phyloP scores from a whole-genome alignment of 1,284 basidiomycete species.

The Psilocybe mexicana region DNA sequence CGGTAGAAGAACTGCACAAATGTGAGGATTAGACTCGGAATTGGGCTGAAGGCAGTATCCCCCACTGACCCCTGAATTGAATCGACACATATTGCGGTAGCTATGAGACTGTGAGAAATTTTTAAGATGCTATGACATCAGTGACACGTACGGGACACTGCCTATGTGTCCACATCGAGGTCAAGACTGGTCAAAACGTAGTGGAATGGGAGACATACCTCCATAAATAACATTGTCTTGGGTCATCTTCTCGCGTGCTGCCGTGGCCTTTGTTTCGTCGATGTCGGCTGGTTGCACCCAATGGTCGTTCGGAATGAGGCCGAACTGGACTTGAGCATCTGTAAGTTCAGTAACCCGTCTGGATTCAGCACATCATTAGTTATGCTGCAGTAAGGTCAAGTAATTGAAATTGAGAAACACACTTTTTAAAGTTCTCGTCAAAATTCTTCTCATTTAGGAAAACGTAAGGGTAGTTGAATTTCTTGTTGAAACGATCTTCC shows the following conservation, averaged over 20 bases:
- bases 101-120: constrained; percentile 33
- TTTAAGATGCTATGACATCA: constrained; percentile 8
- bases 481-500: constrained; percentile 84
- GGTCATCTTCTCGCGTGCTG: constrained; percentile 78
- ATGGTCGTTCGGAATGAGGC: constrained; percentile 76
- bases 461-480: constrained; percentile 83
- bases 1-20: constrained; percentile 76
- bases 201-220: constrained; percentile 41
- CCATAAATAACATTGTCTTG: constrained; percentile 86
- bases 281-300: constrained; percentile 90
- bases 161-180: constrained; percentile 35
- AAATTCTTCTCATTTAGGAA: constrained; percentile 86
- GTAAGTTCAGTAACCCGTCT: constrained; percentile 72
- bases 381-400: constrained; percentile 1
- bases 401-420: constrained; percentile 17
- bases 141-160: constrained; percentile 57
- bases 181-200: constrained; percentile 3
- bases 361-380: constrained; percentile 2
- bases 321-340: constrained; percentile 72
- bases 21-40: background rate
- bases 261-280: constrained; percentile 74
- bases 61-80: constrained; percentile 82
- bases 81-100: constrained; percentile 92
- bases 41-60: constrained; percentile 1
- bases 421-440: constrained; percentile 77